Conservation (phyloP, 805 yeast genomes). For the Candida railenensis region DNA sequence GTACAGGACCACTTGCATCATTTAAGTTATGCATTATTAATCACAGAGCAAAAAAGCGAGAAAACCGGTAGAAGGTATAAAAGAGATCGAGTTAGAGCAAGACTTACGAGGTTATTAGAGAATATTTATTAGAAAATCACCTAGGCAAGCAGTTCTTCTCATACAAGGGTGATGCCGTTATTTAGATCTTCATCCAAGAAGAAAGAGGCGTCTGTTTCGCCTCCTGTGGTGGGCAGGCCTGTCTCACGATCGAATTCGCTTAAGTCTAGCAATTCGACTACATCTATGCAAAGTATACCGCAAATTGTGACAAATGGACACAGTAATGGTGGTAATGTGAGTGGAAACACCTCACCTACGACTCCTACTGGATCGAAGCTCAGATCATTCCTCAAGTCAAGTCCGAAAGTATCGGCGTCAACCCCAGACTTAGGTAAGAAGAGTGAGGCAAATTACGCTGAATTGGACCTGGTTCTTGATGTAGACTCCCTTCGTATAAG, state of each 20-base stretch:
- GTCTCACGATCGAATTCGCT: conserved; percentile 12
- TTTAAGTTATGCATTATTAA: background rate
- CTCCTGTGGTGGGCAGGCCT: conserved; percentile 4
- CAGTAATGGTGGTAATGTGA: background rate
- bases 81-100: background rate
- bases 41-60: background rate
- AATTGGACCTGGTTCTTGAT: background rate
- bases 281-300: background rate
- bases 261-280: conserved; percentile 7
- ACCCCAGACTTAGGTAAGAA: background rate
- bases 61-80: background rate
- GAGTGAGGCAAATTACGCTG: background rate
- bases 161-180: conserved; percentile 9
- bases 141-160: too few relatives aligned
- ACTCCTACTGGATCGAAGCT: background rate
- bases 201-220: conserved; percentile 8
- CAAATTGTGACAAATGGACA: background rate
- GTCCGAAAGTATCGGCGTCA: background rate
- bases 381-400: background rate
- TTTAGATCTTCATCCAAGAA: conserved; percentile 11
- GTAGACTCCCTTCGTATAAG: background rate
- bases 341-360: background rate
- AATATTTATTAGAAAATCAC: too few relatives aligned
- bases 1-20: background rate
- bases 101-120: too few relatives aligned